Evolutionary conservation across 805 yeast genomes (phyloP).

Genomic region (Saturnispora dispora): DNA sequence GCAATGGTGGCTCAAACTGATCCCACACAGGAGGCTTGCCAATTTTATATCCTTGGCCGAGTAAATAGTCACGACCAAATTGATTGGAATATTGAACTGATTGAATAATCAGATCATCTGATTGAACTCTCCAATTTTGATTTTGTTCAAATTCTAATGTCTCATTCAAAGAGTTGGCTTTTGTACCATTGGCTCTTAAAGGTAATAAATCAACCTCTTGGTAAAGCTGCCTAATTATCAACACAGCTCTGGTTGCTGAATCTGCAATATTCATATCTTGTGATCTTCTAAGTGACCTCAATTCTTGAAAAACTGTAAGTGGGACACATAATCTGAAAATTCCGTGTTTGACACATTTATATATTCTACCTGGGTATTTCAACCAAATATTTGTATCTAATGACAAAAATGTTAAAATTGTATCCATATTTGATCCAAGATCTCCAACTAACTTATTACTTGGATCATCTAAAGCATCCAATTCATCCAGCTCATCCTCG

Average conservation of each 20-base stretch:
- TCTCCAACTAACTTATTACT: constrained; percentile 31
- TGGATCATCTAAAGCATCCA: background rate
- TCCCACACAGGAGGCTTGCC: constrained; percentile 11
- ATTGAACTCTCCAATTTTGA: constrained; percentile 61
- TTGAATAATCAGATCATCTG: constrained; percentile 59
- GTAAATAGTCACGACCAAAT: constrained; percentile 21
- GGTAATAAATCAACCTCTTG: constrained; percentile 48
- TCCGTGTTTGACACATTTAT: constrained; percentile 53
- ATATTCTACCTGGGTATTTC: constrained; percentile 69
- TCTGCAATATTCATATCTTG: constrained; percentile 67
- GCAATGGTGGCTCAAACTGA: constrained; percentile 9
- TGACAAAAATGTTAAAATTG: constrained; percentile 46
- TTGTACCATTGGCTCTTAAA: constrained; percentile 58
- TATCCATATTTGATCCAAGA: constrained; percentile 50
- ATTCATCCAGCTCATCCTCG: constrained; percentile 7
- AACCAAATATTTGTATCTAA: constrained; percentile 76
- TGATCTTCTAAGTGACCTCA: constrained; percentile 60
- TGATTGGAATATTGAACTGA: constrained; percentile 32
- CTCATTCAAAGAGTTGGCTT: constrained; percentile 60
- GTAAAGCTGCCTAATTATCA: constrained; percentile 59
- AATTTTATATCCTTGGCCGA: constrained; percentile 20
- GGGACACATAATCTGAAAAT: constrained; percentile 59
- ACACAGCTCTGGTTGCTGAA: constrained; percentile 73
- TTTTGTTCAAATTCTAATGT: constrained; percentile 67
- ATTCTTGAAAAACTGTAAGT: constrained; percentile 67